Evolutionary conservation across 805 yeast species (phyloP).

Genomic region (Metschnikowia matae): DNA sequence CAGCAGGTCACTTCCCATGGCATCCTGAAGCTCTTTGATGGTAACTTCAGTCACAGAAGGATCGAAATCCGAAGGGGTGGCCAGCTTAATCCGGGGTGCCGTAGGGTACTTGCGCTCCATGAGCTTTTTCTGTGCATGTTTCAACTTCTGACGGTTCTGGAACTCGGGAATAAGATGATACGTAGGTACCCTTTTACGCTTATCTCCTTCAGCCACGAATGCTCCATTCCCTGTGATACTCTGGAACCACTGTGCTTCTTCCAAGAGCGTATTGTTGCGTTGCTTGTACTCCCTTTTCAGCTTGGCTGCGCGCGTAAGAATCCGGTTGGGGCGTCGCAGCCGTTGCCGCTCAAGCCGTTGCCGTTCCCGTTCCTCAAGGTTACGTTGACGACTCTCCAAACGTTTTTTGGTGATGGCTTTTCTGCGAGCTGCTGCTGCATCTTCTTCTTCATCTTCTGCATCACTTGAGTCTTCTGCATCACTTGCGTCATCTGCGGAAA

Average conservation of each 20-base stretch:
- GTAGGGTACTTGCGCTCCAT: constrained; percentile 11
- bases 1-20: constrained; percentile 17
- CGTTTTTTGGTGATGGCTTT: constrained; percentile 5
- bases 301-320: constrained; percentile 2
- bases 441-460: background rate
- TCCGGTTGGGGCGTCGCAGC: constrained; percentile 4
- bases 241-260: constrained; percentile 36
- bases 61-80: constrained; percentile 7
- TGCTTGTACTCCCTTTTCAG: constrained; percentile 2
- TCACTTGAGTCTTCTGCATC: background rate
- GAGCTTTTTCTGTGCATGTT: constrained; percentile 14
- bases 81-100: constrained; percentile 6
- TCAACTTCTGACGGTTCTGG: constrained; percentile 13
- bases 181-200: constrained; percentile 29
- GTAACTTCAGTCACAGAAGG: constrained; percentile 5
- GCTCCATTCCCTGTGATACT: constrained; percentile 37
- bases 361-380: constrained; percentile 6
- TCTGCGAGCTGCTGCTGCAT: background rate
- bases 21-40: constrained; percentile 15
- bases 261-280: constrained; percentile 12
- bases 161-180: constrained; percentile 26
- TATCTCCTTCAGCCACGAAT: constrained; percentile 29
- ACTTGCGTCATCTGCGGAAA: background rate
- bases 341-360: background rate
- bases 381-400: constrained; percentile 6